Conservation (phyloP, 2,329 filamentous ascomycete genomes). For the Xylariaceae sp. region DNA sequence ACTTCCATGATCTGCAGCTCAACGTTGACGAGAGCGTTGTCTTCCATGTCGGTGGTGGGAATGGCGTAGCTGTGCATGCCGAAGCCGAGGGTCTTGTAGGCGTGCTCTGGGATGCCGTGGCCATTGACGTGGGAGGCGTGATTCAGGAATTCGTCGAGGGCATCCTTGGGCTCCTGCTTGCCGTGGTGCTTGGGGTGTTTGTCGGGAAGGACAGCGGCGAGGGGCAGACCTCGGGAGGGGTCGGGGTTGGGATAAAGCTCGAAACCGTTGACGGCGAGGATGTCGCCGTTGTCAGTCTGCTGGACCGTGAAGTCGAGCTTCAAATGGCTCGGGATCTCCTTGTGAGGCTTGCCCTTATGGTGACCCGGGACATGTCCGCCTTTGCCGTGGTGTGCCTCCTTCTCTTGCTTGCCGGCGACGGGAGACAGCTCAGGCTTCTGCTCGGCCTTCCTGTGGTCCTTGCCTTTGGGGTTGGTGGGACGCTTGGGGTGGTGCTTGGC, state of each 20-base stretch:
- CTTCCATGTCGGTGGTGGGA: constrained; percentile 41
- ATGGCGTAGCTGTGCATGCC: constrained; percentile 40
- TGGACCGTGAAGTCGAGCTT: constrained; percentile 54
- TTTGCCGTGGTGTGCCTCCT: background rate
- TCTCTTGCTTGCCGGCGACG: background rate
- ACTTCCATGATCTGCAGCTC: constrained; percentile 59
- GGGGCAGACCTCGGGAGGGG: constrained; percentile 41
- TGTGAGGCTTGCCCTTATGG: constrained; percentile 10
- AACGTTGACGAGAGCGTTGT: constrained; percentile 49
- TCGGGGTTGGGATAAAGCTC: constrained; percentile 55
- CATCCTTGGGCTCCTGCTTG: background rate
- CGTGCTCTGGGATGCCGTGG: constrained; percentile 26
- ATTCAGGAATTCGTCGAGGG: constrained; percentile 13
- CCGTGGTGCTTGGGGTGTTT: background rate
- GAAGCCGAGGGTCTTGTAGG: constrained; percentile 44
- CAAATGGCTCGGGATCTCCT: constrained; percentile 40
- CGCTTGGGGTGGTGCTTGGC: background rate
- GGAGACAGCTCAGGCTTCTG: background rate
- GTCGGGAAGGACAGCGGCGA: constrained; percentile 43
- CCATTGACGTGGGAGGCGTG: constrained; percentile 27
- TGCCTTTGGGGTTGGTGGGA: background rate
- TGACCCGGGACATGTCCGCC: background rate
- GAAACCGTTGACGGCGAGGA: constrained; percentile 55
- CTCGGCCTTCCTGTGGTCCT: background rate
- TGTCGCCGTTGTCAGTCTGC: constrained; percentile 38